These are phyloP conservation scores for Venturia carpophila DNA, from an alignment of 2,329 filamentous ascomycete genomes.

Conservation along the genomic window DNA sequence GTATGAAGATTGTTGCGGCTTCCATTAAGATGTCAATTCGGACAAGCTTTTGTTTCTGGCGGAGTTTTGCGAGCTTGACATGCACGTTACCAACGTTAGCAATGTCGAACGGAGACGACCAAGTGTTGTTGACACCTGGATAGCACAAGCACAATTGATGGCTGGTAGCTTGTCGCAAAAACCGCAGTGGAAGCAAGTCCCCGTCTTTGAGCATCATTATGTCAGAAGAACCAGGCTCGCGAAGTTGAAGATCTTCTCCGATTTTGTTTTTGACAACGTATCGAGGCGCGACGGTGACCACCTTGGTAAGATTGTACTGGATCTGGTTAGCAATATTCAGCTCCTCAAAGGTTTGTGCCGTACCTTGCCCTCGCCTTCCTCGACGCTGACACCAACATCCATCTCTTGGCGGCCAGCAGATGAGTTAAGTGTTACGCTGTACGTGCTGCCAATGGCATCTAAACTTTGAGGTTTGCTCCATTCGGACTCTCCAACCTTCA, in stretches of 20 bases:
- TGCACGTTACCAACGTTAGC: constrained; percentile 88
- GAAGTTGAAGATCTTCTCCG: constrained; percentile 77
- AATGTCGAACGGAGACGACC: constrained; percentile 97
- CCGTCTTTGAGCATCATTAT: constrained; percentile 69
- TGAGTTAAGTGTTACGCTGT: constrained; percentile 77
- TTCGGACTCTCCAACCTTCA: constrained; percentile 80
- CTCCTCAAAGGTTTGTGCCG: neutral
- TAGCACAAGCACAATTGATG: constrained; percentile 93
- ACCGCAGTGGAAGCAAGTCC: constrained; percentile 80
- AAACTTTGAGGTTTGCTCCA: constrained; percentile 99
- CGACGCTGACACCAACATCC: constrained; percentile 80
- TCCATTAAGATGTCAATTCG: constrained; percentile 88
- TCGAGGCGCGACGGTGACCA: constrained; percentile 83
- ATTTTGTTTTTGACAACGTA: constrained; percentile 94
- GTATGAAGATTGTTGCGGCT: constrained; percentile 84
- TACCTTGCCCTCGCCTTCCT: constrained; percentile 79
- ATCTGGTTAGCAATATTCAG: constrained; percentile 14
- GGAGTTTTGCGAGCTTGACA: constrained; percentile 85
- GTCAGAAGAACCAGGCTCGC: constrained; percentile 85
- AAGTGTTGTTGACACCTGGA: constrained; percentile 89
- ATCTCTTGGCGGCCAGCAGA: constrained; percentile 67
- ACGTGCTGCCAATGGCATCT: constrained; percentile 89
- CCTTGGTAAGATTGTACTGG: constrained; percentile 85
- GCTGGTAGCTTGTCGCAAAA: constrained; percentile 70
- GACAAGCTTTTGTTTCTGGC: constrained; percentile 80